These are phyloP conservation scores for Adansonia gregorii DNA, from an alignment of 441 rosid species.

Conservation along the genomic window DNA sequence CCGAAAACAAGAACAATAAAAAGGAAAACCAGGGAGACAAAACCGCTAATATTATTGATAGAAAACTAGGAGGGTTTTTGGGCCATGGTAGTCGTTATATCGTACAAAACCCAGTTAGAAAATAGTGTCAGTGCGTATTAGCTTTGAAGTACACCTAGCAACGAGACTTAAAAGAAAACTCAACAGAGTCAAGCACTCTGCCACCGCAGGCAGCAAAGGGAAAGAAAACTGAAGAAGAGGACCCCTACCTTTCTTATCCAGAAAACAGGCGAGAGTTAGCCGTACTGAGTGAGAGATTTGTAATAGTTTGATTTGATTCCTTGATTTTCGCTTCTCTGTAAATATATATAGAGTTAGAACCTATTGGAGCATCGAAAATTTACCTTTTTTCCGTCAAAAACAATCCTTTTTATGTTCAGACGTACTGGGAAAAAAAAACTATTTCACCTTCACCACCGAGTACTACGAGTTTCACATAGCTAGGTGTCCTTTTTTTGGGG, in stretches of 20 bases:
- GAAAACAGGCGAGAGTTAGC: neutral
- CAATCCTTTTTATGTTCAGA: neutral
- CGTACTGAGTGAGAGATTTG: neutral
- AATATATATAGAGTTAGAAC: neutral
- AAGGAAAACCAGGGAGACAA: constrained; percentile 27
- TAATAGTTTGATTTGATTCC: neutral
- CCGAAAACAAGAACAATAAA: constrained; percentile 6
- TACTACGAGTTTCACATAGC: neutral
- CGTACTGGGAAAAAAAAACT: neutral
- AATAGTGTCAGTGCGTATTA: neutral
- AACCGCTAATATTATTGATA: too few relatives aligned
- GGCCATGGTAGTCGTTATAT: constrained; percentile 30
- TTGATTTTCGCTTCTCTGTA: neutral
- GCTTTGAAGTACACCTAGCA: constrained; percentile 34
- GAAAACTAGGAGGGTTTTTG: neutral
- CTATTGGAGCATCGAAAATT: neutral
- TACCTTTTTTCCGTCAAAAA: neutral
- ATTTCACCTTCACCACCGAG: neutral
- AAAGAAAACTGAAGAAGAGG: constrained; percentile 3
- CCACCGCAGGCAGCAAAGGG: constrained; percentile 21
- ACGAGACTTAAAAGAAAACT: neutral
- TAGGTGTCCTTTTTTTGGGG: neutral
- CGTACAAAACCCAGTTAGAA: constrained; percentile 33
- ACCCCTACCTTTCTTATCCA: neutral
- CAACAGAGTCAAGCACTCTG: constrained; percentile 6